These are phyloP conservation scores for Arthrobotrys iridis DNA, from an alignment of 2,329 filamentous ascomycete species.

Conservation along the genomic window DNA sequence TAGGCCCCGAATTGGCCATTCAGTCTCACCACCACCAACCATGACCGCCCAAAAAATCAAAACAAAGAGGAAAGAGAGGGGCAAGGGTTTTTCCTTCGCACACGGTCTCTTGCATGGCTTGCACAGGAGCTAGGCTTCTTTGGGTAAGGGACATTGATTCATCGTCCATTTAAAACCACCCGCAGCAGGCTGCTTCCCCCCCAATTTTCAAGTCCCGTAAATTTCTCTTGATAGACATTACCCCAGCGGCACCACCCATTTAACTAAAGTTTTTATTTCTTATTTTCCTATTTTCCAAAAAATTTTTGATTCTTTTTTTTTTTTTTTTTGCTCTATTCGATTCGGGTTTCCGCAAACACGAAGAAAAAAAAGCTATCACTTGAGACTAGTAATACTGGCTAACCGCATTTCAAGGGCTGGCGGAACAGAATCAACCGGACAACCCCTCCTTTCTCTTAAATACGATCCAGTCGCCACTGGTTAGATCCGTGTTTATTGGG, in stretches of 20 bases:
- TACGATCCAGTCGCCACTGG: conserved; percentile 48
- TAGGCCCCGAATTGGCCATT: conserved; percentile 48
- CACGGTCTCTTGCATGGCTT: conserved; percentile 52
- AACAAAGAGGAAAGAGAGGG: conserved; percentile 46
- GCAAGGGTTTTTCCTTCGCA: conserved; percentile 46
- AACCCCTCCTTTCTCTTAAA: conserved; percentile 42
- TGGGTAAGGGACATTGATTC: conserved; percentile 52
- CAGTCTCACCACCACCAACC: conserved; percentile 34
- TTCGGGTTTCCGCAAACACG: neutral
- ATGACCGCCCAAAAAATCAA: conserved; percentile 41
- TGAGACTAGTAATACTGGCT: neutral
- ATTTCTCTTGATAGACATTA: conserved; percentile 52
- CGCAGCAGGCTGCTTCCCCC: conserved; percentile 44
- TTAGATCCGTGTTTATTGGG: conserved; percentile 53
- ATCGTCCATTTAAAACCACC: conserved; percentile 54
- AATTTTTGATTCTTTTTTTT: conserved; percentile 21
- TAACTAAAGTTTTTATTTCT: conserved; percentile 15
- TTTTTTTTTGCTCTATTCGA: neutral
- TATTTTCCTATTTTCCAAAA: conserved; percentile 15
- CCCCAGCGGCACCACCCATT: conserved; percentile 47
- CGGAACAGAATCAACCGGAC: conserved; percentile 19
- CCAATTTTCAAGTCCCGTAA: conserved; percentile 52
- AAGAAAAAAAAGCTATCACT: conserved; percentile 2
- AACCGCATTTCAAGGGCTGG: conserved; percentile 9
- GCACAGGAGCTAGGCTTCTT: conserved; percentile 37